Evolutionary conservation across 345 rosid species (phyloP), one percentile per base, ranked within the genome.

Genomic region (Pistacia vera): DNA sequence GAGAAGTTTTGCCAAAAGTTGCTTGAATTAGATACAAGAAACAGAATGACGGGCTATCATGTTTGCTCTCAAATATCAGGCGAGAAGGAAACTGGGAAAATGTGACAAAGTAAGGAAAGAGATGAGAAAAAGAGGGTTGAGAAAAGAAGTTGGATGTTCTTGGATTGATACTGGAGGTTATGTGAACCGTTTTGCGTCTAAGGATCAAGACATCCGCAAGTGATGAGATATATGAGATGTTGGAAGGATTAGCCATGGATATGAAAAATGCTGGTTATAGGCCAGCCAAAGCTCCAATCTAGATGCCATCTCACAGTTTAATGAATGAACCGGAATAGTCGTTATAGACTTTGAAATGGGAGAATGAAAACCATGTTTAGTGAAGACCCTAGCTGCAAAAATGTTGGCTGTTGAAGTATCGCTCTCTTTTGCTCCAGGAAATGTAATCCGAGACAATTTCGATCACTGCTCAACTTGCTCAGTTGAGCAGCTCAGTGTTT

Each of bases 11-110:
- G 85, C 90, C 14, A 81, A 81, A 92, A 83, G 80, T 71, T 94
- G 79, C 82, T 76, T 77, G 80, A 84, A 76, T 51, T 90, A 80
- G 91, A 81, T 73, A 73, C 64, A 65, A 83, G 77, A 52, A 82
- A 78, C 51, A 75, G 73, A 71, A 66, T 68, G 60, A 76, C 91
- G 7, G 97, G 98, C 44, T 93, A 90, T 85, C 89, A 82, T 55
- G 97, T 95, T 78, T 76, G 87, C 95, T 95, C 48, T 95, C 98
- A 71, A 95, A 95, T 71, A 89, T 91, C 73, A 0, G 92, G 87
- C n/a, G n/a, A 73, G 97, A 92, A 80, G 90, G 87, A 71, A 87
- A 85, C 28, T 93, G 98, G 98, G 81, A 25, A 63, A 88, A 61
- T 58, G 95, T 91, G 87, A 88, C 77, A 85, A 62, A 82, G 81